Evolutionary conservation across 345 rosid genomes (phyloP).

Genomic region (Euclidium syriacum): DNA sequence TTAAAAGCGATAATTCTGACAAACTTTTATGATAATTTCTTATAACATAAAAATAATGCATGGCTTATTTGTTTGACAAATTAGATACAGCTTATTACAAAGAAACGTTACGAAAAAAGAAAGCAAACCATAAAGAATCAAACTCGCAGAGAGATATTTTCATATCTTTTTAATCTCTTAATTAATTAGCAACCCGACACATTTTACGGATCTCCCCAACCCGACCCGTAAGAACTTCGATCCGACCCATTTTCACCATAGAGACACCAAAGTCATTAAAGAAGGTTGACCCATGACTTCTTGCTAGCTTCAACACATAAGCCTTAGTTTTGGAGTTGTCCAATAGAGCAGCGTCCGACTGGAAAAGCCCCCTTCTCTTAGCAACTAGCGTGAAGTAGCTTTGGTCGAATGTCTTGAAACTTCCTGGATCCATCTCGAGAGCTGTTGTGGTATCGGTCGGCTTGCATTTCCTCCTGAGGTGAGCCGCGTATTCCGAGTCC

Average conservation of each 20-base stretch:
- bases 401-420: constrained; percentile 37
- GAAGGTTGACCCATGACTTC: constrained; percentile 15
- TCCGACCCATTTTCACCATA: constrained; percentile 52
- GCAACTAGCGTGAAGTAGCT: constrained; percentile 38
- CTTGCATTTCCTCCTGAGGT: constrained; percentile 48
- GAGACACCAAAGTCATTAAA: constrained; percentile 52
- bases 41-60: not conserved
- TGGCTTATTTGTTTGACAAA: not conserved
- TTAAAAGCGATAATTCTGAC: no score
- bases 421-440: constrained; percentile 56
- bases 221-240: constrained; percentile 35
- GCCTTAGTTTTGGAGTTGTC: constrained; percentile 27
- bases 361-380: constrained; percentile 48
- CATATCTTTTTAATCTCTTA: not conserved
- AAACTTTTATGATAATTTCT: no score
- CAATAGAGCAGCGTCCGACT: constrained; percentile 58
- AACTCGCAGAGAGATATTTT: not conserved
- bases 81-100: constrained; percentile 4
- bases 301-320: constrained; percentile 3
- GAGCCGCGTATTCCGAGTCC: constrained; percentile 33
- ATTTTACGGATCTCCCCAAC: constrained; percentile 53
- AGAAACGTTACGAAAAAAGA: not conserved
- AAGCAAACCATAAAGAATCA: constrained; percentile 6
- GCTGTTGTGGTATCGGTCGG: constrained; percentile 30
- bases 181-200: constrained; percentile 39